Base-by-base conservation (phyloP, 768 basidiomycete species). In the Omphalotus guepiniiformis region DNA sequence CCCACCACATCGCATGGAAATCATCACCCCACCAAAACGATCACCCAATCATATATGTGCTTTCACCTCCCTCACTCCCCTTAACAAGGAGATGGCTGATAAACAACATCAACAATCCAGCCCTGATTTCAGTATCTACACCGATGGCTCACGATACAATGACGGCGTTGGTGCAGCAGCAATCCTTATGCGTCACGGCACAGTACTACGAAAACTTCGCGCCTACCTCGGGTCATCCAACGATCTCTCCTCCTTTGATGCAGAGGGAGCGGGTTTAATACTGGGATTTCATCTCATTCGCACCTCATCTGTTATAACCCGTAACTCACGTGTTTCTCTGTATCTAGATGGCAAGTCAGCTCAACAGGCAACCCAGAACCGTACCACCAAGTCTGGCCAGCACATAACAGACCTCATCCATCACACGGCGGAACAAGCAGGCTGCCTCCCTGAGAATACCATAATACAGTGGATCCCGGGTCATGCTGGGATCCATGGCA, bases 111-210 rank as follows among this genome's bases (percentile, higher is more conserved):
- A 21, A 9, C 12, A 18, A 19, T 11, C 8, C 9, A 18, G 13
- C 21, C 19, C 29, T 8, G 15, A 22, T 28, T 19, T 18, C 12
- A n/a, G 11, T 15, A 34, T 55, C 2, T 55, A 55, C 37, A 37
- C 55, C 6, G 54, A 56, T 30, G 54, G 55, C 16, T 56, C 55
- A 9, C 28, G 25, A 2, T 23, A 18, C n/a, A 48, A 52, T 9
- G 30, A 39, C 22, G 28, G 21, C 7, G 44, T 54, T 2, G 54
- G 41, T 18, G 41, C 41, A n/a, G n/a, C n/a, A n/a, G n/a, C n/a
- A n/a, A n/a, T n/a, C n/a, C n/a, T n/a, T n/a, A n/a, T n/a, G n/a
- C 16, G 41, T 9, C 19, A 25, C 19, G 41, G 19, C 38, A 9
- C 30, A 32, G 30, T 8, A 21, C 9, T 13, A 11, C 38, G 9